phyloP scores from a whole-genome alignment of 2,329 filamentous ascomycete species.

The Pochonia chlamydosporia region DNA sequence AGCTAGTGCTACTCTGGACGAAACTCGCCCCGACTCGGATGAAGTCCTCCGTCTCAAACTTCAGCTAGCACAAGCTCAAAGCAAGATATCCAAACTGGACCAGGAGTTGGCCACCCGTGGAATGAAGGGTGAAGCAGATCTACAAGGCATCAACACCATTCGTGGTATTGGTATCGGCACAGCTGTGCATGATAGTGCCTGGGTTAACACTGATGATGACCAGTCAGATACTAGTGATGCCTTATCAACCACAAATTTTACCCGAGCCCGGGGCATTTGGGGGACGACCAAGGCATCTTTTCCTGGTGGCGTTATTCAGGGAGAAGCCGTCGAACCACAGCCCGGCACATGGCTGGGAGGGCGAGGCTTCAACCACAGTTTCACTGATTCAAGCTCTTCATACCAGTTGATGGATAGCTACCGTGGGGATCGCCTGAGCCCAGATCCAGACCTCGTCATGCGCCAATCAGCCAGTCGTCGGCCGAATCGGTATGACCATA shows the following conservation, averaged over 20 bases:
- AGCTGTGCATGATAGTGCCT: slow-evolving; percentile 37
- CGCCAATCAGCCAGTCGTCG: slow-evolving; percentile 39
- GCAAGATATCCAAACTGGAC: slow-evolving; percentile 64
- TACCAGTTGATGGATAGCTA: slow-evolving; percentile 34
- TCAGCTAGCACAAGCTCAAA: slow-evolving; percentile 65
- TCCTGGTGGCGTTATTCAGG: slow-evolving; percentile 25
- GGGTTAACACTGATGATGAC: slow-evolving; percentile 49
- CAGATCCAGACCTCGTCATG: slow-evolving; percentile 43
- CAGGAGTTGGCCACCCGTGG: slow-evolving; percentile 62
- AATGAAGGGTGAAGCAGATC: slow-evolving; percentile 41
- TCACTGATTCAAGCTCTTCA: slow-evolving; percentile 32
- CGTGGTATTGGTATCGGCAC: slow-evolving; percentile 15
- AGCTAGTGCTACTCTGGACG: slow-evolving; percentile 44
- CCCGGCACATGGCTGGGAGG: slow-evolving; percentile 39
- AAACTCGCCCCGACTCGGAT: slow-evolving; percentile 35
- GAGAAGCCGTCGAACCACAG: slow-evolving; percentile 29
- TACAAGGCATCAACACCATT: slow-evolving; percentile 12
- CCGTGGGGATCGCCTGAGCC: slow-evolving; percentile 39
- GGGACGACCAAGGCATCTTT: slow-evolving; percentile 39
- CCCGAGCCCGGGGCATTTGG: slow-evolving; percentile 52
- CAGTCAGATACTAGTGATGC: slow-evolving; percentile 53
- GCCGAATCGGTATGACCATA: slow-evolving; percentile 39
- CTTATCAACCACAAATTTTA: slow-evolving; percentile 44
- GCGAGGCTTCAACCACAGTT: slow-evolving; percentile 31
- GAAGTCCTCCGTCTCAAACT: slow-evolving; percentile 64